Evolutionary conservation across 208 protist species (phyloP).

Genomic region (Acanthamoeba royreba): DNA sequence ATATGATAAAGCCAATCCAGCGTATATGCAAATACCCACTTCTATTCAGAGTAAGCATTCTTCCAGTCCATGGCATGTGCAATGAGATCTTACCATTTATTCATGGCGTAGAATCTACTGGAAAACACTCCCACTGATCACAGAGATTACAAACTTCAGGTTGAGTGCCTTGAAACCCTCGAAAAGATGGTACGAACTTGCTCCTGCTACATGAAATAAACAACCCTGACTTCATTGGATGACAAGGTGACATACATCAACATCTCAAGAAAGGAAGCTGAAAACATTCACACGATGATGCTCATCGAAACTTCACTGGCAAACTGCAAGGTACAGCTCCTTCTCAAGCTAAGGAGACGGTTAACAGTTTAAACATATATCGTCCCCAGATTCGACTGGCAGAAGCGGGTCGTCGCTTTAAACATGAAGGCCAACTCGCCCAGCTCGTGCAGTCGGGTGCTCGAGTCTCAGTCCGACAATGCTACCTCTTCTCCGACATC

Average conservation of each 20-base stretch:
- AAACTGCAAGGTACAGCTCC: neutral
- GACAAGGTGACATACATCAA: neutral
- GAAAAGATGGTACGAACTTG: neutral
- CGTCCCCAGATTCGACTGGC: neutral
- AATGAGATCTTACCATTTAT: neutral
- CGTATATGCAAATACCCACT: constrained; percentile 19
- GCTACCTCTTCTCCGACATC: constrained; percentile 33
- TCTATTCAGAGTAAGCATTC: neutral
- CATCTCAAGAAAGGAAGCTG: constrained; percentile 1
- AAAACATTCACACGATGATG: constrained; percentile 35
- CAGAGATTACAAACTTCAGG: neutral
- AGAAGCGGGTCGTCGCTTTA: neutral
- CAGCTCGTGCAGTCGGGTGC: neutral
- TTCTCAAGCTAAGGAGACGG: no score
- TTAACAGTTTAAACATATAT: neutral
- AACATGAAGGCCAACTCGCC: neutral
- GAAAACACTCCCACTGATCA: neutral
- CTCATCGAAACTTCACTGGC: neutral
- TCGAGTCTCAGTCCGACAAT: neutral
- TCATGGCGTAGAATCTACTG: neutral
- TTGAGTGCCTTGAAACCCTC: neutral
- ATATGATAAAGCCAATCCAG: constrained; percentile 19
- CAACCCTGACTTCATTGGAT: neutral
- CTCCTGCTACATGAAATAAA: neutral
- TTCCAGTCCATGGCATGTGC: neutral